Evolutionary conservation across 2,329 filamentous ascomycete genomes (phyloP).

Genomic region (Cercospora zeae-maydis): DNA sequence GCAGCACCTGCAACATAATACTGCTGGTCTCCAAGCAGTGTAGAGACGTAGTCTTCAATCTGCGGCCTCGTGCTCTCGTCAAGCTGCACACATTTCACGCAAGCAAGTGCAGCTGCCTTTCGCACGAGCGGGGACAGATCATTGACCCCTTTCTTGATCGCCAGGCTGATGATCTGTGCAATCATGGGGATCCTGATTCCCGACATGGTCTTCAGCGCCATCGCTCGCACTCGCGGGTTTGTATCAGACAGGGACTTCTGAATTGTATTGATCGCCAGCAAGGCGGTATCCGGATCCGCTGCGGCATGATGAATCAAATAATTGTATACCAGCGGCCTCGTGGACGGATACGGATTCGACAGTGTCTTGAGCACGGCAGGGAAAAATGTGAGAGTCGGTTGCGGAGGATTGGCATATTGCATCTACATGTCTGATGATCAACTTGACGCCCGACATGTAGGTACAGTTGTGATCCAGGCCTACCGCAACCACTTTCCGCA

Average conservation of each 20-base stretch:
- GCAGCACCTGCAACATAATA: conserved; percentile 97
- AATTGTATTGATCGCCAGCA: conserved; percentile 97
- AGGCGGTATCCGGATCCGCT: conserved; percentile 87
- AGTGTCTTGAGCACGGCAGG: conserved; percentile 98
- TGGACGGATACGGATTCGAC: conserved; percentile 85
- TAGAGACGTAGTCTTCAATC: conserved; percentile 74
- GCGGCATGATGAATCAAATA: conserved; percentile 97
- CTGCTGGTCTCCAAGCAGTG: conserved; percentile 80
- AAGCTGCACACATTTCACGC: conserved; percentile 91
- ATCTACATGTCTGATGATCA: conserved; percentile 56
- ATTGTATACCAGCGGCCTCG: conserved; percentile 98
- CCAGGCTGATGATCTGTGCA: conserved; percentile 92
- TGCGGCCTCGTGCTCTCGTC: conserved; percentile 83
- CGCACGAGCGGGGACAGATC: conserved; percentile 95
- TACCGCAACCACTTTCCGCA: conserved; percentile 86
- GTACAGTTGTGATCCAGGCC: conserved; percentile 27
- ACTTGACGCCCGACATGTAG: conserved; percentile 1
- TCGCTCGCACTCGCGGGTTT: conserved; percentile 83
- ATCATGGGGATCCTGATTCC: conserved; percentile 96
- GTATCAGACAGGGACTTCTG: conserved; percentile 94
- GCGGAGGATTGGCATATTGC: conserved; percentile 88
- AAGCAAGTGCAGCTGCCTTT: conserved; percentile 86
- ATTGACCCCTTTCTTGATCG: conserved; percentile 86
- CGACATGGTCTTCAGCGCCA: conserved; percentile 94
- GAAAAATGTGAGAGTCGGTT: conserved; percentile 88